A percentile compares a stretch with the other conserved stretches of the same genome.
Conservation (phyloP, 192 early-diverging fungal genomes). For the Obelidium mucronatum region DNA sequence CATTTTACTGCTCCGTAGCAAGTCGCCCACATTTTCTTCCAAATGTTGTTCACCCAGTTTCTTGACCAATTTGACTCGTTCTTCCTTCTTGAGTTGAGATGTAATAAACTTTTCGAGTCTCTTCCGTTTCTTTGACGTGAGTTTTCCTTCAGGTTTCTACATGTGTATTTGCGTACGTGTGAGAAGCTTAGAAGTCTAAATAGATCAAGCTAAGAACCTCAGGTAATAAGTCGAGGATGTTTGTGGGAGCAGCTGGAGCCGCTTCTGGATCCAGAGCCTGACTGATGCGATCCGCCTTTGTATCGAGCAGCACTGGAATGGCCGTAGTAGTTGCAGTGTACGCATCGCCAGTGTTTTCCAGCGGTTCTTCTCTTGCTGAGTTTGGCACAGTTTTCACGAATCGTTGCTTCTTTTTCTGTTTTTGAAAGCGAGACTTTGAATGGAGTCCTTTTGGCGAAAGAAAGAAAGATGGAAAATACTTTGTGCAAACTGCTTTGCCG, state of each 20-base stretch:
- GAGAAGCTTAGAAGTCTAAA: not conserved
- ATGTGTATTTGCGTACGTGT: not conserved
- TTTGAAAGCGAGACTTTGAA: not conserved
- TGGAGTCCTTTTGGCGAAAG: not conserved
- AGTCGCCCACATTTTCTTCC: conserved; percentile 27
- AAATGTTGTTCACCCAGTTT: conserved; percentile 54
- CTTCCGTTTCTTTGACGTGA: conserved; percentile 63
- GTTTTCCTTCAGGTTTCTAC: conserved; percentile 41
- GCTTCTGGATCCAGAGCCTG: not conserved
- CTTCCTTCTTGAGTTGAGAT: conserved; percentile 67
- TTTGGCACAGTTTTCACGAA: conserved; percentile 5
- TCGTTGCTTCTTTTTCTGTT: conserved; percentile 37
- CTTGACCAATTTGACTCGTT: conserved; percentile 53
- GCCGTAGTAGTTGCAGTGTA: conserved; percentile 20
- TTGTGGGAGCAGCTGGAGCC: not conserved
- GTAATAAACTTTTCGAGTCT: conserved; percentile 65
- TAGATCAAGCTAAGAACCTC: not conserved
- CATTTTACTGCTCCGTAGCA: conserved; percentile 52
- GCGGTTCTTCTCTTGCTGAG: too few relatives aligned
- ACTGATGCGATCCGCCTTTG: conserved; percentile 16
- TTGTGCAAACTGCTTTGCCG: conserved; percentile 34
- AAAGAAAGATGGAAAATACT: not conserved
- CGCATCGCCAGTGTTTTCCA: not conserved
- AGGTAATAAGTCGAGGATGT: conserved; percentile 14
- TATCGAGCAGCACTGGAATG: conserved; percentile 21